These are phyloP conservation scores for Linanthus parryae DNA, from an alignment of 148 eudicot genomes.

Conservation along the genomic window DNA sequence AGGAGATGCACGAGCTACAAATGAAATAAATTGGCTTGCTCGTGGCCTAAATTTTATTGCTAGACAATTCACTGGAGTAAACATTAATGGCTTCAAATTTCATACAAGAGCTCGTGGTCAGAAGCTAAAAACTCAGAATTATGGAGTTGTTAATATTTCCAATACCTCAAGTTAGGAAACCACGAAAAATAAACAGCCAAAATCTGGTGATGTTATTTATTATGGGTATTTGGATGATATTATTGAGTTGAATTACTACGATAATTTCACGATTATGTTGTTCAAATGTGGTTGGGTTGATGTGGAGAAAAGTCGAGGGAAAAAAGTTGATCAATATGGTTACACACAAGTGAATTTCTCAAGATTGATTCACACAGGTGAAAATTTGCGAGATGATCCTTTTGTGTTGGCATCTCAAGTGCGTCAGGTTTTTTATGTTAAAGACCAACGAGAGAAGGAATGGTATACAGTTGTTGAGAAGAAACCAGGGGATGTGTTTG, in stretches of 20 bases:
- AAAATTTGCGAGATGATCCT: constrained; percentile 15
- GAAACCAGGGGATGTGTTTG: constrained; percentile 19
- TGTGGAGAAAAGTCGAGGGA: not conserved
- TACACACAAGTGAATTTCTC: constrained; percentile 8
- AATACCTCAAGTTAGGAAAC: constrained; percentile 6
- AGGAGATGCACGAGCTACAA: not conserved
- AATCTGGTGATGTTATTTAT: constrained; percentile 4
- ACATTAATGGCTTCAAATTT: not conserved
- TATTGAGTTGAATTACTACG: too few relatives aligned
- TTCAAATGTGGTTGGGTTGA: constrained; percentile 18
- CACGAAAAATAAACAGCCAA: too few relatives aligned
- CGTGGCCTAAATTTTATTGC: not conserved
- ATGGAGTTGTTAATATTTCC: constrained; percentile 4
- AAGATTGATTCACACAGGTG: constrained; percentile 14
- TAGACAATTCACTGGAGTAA: not conserved
- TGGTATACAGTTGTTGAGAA: constrained; percentile 15
- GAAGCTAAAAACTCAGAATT: constrained; percentile 8
- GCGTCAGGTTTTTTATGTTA: constrained; percentile 12
- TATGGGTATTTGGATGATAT: constrained; percentile 12
- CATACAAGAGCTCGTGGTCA: not conserved
- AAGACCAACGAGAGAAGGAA: constrained; percentile 10
- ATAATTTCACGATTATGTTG: constrained; percentile 5
- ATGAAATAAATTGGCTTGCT: not conserved
- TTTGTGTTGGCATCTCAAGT: constrained; percentile 24
- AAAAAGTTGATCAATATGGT: not conserved